Evolutionary conservation across 768 basidiomycete genomes (phyloP).

Genomic region (Postia placenta): DNA sequence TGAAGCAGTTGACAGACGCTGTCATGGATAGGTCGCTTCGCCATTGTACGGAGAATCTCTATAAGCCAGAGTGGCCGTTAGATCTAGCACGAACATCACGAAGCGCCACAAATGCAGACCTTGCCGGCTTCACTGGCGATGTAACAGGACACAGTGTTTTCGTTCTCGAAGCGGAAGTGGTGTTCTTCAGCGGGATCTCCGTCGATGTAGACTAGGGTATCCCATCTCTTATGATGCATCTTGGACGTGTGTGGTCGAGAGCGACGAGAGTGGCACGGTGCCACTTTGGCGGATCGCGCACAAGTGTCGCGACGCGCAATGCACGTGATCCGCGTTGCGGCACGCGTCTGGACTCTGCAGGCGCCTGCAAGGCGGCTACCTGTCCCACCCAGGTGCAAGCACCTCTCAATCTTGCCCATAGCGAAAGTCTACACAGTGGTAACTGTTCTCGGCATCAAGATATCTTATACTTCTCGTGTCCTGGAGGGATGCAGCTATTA

Average conservation of each 20-base stretch:
- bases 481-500: background rate
- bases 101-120: conserved; percentile 6
- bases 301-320: background rate
- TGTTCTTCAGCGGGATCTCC: conserved; percentile 9
- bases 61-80: background rate
- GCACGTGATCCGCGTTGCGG: background rate
- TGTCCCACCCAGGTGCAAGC: too few species aligned
- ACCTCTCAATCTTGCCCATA: background rate
- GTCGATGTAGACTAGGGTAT: conserved; percentile 12
- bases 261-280: background rate
- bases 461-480: too few species aligned
- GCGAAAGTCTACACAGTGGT: background rate
- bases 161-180: conserved; percentile 9
- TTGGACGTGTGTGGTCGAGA: background rate
- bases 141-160: conserved; percentile 13
- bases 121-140: conserved; percentile 11
- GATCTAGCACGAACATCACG: background rate
- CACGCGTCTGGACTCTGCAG: background rate
- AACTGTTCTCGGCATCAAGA: too few species aligned
- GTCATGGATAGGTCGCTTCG: conserved; percentile 6
- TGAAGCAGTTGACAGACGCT: conserved; percentile 8
- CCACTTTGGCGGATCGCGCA: background rate
- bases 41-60: conserved; percentile 15
- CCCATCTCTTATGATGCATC: conserved; percentile 8
- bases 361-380: too few species aligned